phyloP scores from a whole-genome alignment of 345 rosid genomes.

The Trapa incisa region DNA sequence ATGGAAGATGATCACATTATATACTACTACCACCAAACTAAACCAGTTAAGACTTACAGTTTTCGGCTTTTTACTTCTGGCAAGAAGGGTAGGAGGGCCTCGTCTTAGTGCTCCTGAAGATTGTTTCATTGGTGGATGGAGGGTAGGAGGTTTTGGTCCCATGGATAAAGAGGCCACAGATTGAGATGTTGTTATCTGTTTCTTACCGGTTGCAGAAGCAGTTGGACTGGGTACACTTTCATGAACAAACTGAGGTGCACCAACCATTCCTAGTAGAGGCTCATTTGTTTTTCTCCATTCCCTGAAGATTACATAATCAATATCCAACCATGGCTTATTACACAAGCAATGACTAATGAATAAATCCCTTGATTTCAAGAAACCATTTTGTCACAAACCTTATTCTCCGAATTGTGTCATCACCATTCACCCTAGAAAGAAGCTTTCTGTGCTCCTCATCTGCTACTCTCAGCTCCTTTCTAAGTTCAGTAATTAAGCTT shows the following conservation, averaged over 20 bases:
- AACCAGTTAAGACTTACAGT: constrained; percentile 42
- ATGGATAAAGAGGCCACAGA: constrained; percentile 10
- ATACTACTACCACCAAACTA: background rate
- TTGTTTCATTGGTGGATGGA: constrained; percentile 68
- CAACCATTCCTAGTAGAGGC: constrained; percentile 53
- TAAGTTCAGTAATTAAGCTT: constrained; percentile 85
- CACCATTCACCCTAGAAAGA: constrained; percentile 81
- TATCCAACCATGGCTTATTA: background rate
- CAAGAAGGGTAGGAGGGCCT: constrained; percentile 52
- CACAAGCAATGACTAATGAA: constrained; percentile 11
- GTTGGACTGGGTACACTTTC: constrained; percentile 72
- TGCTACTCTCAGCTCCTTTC: constrained; percentile 90
- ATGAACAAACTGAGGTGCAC: constrained; percentile 51
- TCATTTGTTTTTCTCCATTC: constrained; percentile 85
- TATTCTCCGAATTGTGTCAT: constrained; percentile 77
- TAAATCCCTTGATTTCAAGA: constrained; percentile 4
- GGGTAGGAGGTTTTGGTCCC: constrained; percentile 21
- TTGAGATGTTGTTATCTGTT: constrained; percentile 67
- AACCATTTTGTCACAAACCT: constrained; percentile 30
- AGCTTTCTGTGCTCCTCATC: constrained; percentile 96
- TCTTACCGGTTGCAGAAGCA: constrained; percentile 86
- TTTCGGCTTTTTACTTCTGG: constrained; percentile 76
- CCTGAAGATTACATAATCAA: constrained; percentile 32
- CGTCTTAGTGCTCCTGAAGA: constrained; percentile 66
- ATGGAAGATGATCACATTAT: background rate